Percentiles rank a stretch among this genome's conserved stretches.
phyloP scores from a whole-genome alignment of 768 basidiomycete genomes.

The Mycena kentingensis region DNA sequence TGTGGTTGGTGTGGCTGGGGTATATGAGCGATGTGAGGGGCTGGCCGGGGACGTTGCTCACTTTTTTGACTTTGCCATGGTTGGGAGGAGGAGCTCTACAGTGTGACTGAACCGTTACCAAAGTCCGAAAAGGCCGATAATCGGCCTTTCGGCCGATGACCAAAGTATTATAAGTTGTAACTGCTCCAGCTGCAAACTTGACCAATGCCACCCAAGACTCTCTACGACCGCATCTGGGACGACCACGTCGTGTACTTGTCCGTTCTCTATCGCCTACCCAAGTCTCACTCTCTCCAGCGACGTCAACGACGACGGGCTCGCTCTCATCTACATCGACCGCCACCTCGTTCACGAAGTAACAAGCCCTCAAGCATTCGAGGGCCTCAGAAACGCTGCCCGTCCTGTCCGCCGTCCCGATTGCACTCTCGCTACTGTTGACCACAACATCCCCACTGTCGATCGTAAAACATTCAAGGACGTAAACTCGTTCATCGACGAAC shows the following conservation, averaged over 20 bases:
- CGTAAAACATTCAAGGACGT: slow-evolving; percentile 76
- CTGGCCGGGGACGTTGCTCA: neutral
- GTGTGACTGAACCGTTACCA: slow-evolving; percentile 85
- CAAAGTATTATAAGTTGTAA: neutral
- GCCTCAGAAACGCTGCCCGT: slow-evolving; percentile 77
- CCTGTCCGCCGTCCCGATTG: slow-evolving; percentile 84
- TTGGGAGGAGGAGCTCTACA: slow-evolving; percentile 12
- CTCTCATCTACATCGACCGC: slow-evolving; percentile 81
- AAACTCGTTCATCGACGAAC: slow-evolving; percentile 75
- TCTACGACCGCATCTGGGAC: slow-evolving; percentile 98
- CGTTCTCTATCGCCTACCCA: slow-evolving; percentile 8
- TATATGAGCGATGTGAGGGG: slow-evolving; percentile 17
- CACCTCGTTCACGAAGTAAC: slow-evolving; percentile 88
- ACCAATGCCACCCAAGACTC: slow-evolving; percentile 53
- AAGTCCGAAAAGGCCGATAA: slow-evolving; percentile 29
- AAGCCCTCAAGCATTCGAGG: slow-evolving; percentile 91
- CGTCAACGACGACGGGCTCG: slow-evolving; percentile 71
- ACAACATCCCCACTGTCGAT: slow-evolving; percentile 78
- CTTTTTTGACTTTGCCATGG: slow-evolving; percentile 1
- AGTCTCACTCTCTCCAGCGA: slow-evolving; percentile 47
- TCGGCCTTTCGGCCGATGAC: slow-evolving; percentile 4
- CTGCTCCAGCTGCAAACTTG: slow-evolving; percentile 30
- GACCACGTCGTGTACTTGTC: slow-evolving; percentile 85
- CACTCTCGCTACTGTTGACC: slow-evolving; percentile 87
- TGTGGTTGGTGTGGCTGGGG: slow-evolving; percentile 87